Base-by-base conservation (phyloP, 257 asterid genomes). In the Penstemon eatonii region DNA sequence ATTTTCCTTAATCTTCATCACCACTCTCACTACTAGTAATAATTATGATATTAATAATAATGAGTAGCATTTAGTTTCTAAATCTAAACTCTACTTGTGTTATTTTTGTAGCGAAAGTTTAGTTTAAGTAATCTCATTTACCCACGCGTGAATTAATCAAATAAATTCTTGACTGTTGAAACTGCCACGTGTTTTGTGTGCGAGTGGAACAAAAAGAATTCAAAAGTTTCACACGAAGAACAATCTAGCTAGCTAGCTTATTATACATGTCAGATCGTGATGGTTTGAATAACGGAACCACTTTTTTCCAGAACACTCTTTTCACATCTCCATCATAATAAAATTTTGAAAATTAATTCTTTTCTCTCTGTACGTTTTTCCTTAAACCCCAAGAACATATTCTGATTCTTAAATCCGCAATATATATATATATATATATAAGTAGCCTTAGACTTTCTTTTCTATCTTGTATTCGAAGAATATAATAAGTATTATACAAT, bases 291-390 rank as follows among this genome's bases (percentile, higher is more conserved):
- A 39, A 25, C 4, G 40, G 53, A 54, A 54, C 54, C 50, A 11
- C 47, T 50, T 60, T 68, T 66, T 69, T 69, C 76, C 12, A 52
- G 79, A 78, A 39, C 43, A 7, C 69, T 78, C 79, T 69, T 18
- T 10, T 51, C 15, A 39, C 49, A 19, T 61, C 5, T 12, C 25
- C 61, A 71, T 41, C 25, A 50, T 49, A 56, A 53, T 50, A 25
- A 25, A 25, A 0, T 25, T 2, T 25, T 25, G 33, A 25, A 0
- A 0, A 25, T 25, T 25, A 2, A 0, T 25, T 25, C 33, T 25
- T 25, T 25, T 59, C 62, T 56, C 69, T 63, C n/a, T n/a, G 18
- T n/a, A n/a, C n/a, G n/a, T 19, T 47, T 37, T 40, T 36, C 9
- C 12, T 6, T 69, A 15, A 3, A 2, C 36, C 5, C 4, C 63